A percentile compares a stretch with the other conserved stretches of the same genome.
phyloP scores from a whole-genome alignment of 2,329 filamentous ascomycete species.

The Cercospora sp. region DNA sequence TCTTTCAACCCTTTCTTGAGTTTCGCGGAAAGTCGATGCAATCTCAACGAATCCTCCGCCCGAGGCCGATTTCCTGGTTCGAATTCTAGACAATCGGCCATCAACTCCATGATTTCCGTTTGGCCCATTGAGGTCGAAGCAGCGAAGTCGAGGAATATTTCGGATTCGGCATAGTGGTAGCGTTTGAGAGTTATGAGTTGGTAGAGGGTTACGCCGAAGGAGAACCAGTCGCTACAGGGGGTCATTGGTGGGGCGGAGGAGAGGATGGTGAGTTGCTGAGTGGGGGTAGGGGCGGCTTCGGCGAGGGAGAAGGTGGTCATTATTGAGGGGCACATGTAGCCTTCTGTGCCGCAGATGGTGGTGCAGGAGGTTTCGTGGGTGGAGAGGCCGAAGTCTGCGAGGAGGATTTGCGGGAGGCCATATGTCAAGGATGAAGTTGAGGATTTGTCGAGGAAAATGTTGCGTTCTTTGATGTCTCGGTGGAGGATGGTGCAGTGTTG shows the following conservation, averaged over 20 bases:
- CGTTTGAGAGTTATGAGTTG: constrained; percentile 10
- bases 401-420: constrained; percentile 11
- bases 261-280: not conserved
- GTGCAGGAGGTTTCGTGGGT: not conserved
- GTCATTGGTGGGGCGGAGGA: not conserved
- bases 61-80: not conserved
- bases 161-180: not conserved
- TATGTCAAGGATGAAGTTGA: too few relatives aligned
- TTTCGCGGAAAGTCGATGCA: not conserved
- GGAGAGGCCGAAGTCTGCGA: constrained; percentile 20
- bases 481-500: constrained; percentile 2
- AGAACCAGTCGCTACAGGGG: not conserved
- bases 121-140: not conserved
- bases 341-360: constrained; percentile 9
- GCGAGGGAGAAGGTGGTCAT: not conserved
- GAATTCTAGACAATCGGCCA: not conserved
- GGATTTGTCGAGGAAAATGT: constrained; percentile 20
- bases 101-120: constrained; percentile 1
- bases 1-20: not conserved
- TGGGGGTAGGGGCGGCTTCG: not conserved
- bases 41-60: not conserved
- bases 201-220: constrained; percentile 23
- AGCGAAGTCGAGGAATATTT: not conserved
- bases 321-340: not conserved
- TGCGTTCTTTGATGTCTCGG: constrained; percentile 15